These are phyloP conservation scores for Ulota crispa DNA, from an alignment of 225 moss, liverwort and hornwort genomes.

Conservation along the genomic window DNA sequence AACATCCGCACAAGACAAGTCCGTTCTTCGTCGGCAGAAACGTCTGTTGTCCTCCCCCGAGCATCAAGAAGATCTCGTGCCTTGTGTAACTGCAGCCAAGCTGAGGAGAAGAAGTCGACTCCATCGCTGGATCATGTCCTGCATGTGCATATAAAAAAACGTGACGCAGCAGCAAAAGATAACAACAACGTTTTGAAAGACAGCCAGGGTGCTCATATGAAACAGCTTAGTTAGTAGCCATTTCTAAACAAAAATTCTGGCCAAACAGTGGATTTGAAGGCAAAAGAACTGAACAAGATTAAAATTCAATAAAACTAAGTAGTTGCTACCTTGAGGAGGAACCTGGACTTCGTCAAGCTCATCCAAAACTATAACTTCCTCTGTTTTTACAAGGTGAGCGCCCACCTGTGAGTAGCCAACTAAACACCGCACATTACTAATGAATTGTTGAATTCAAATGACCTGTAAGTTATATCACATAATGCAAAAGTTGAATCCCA, in stretches of 20 bases:
- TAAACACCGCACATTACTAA: not conserved
- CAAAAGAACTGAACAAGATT: not conserved
- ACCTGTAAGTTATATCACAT: not conserved
- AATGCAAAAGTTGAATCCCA: conserved; percentile 13
- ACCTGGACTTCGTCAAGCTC: conserved; percentile 76
- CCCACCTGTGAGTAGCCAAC: conserved; percentile 42
- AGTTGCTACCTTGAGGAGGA: conserved; percentile 73
- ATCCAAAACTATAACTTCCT: conserved; percentile 23
- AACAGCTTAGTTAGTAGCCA: not conserved
- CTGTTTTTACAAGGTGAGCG: conserved; percentile 13
- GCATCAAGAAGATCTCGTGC: too few species aligned
- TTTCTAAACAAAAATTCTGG: not conserved
- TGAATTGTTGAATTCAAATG: conserved; percentile 3
- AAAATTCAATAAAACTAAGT: not conserved
- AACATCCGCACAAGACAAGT: too few species aligned
- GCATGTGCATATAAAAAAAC: conserved; percentile 17
- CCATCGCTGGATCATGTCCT: too few species aligned
- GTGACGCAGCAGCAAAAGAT: not conserved
- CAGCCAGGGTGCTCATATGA: not conserved
- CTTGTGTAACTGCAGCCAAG: too few species aligned
- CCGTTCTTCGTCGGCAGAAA: too few species aligned
- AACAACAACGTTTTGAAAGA: not conserved
- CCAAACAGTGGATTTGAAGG: not conserved
- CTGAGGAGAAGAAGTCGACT: too few species aligned
- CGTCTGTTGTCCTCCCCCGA: too few species aligned